phyloP scores from a whole-genome alignment of 2,329 filamentous ascomycete species.

The Helotiales sp. region DNA sequence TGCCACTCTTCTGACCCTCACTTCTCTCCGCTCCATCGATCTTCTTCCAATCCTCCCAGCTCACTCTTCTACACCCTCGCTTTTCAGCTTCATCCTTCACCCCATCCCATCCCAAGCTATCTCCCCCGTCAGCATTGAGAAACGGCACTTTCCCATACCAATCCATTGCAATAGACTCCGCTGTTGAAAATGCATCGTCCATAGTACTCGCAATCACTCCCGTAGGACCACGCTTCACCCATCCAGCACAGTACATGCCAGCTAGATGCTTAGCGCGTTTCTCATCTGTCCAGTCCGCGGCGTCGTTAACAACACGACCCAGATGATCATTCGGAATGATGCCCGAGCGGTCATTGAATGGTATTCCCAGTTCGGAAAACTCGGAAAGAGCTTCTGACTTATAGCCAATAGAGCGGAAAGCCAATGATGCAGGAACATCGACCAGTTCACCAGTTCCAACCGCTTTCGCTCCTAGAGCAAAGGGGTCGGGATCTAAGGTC shows the following conservation, averaged over 20 bases:
- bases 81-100: conserved; percentile 64
- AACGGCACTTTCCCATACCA: conserved; percentile 61
- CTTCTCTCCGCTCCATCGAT: conserved; percentile 82
- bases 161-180: conserved; percentile 81
- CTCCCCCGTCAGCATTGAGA: conserved; percentile 49
- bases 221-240: conserved; percentile 94
- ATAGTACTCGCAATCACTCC: conserved; percentile 97
- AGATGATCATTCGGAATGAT: conserved; percentile 82
- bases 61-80: conserved; percentile 65
- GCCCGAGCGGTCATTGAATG: conserved; percentile 76
- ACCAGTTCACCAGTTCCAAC: conserved; percentile 55
- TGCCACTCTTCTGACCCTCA: conserved; percentile 69
- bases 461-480: conserved; percentile 56
- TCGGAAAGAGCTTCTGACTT: conserved; percentile 79
- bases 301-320: conserved; percentile 66
- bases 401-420: conserved; percentile 96
- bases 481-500: conserved; percentile 57
- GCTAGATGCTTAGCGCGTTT: conserved; percentile 49
- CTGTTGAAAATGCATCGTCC: conserved; percentile 90
- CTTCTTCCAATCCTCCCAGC: conserved; percentile 83
- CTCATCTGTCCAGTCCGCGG: conserved; percentile 18
- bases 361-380: conserved; percentile 73
- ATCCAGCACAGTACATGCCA: conserved; percentile 90
- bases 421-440: conserved; percentile 68
- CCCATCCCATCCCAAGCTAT: conserved; percentile 74